These are phyloP conservation scores for Tuctoria greenei DNA, from an alignment of 176 grass and related monocot genomes.

Conservation along the genomic window DNA sequence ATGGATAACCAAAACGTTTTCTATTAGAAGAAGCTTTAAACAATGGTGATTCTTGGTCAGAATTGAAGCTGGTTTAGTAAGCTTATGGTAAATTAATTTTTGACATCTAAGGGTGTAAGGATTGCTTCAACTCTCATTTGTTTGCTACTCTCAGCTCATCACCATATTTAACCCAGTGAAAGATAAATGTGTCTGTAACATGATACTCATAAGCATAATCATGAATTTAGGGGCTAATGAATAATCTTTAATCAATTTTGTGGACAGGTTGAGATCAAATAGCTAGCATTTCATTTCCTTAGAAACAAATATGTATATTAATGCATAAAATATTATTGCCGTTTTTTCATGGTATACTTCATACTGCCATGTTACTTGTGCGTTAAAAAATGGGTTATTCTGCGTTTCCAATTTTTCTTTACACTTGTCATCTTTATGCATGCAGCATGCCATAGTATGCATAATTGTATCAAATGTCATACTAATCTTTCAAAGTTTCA, in stretches of 20 bases:
- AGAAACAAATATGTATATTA: constrained; percentile 2
- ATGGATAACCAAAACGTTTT: not conserved
- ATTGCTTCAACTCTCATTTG: not conserved
- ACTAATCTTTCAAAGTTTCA: not conserved
- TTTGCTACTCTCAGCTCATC: not conserved
- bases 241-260: too few species aligned
- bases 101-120: not conserved
- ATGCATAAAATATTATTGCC: not conserved
- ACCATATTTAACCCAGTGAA: not conserved
- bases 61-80: not conserved
- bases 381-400: not conserved
- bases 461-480: constrained; percentile 15
- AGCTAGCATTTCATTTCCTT: not conserved
- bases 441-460: not conserved
- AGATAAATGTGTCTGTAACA: constrained; percentile 11
- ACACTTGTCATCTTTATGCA: not conserved
- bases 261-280: too few species aligned
- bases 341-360: constrained; percentile 13
- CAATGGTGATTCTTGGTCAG: not conserved
- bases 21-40: not conserved
- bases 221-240: not conserved
- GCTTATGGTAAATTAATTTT: not conserved
- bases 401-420: not conserved
- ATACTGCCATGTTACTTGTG: not conserved
- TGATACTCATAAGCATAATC: not conserved